phyloP scores from a whole-genome alignment of 163 green algal species.

The Scenedesmus sp. region DNA sequence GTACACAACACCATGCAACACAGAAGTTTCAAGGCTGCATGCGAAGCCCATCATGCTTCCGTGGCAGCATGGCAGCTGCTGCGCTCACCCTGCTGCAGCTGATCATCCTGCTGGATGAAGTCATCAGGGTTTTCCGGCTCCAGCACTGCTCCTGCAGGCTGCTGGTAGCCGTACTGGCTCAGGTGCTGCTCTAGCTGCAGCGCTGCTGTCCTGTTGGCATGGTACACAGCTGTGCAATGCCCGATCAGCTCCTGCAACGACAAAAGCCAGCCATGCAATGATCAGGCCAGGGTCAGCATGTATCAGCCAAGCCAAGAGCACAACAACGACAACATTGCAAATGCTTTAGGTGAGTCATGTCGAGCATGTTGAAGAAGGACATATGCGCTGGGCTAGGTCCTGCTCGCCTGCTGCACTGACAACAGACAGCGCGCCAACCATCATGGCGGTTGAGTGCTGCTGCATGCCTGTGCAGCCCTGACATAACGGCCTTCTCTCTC shows the following conservation, averaged over 20 bases:
- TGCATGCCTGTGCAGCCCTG: neutral
- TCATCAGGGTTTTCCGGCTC: slow-evolving; percentile 54
- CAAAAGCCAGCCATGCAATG: neutral
- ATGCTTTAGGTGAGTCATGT: neutral
- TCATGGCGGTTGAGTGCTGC: neutral
- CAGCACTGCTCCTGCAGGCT: neutral
- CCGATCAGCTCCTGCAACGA: slow-evolving; percentile 66
- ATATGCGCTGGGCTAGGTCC: neutral
- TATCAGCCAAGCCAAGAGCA: neutral
- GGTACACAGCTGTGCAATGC: slow-evolving; percentile 65
- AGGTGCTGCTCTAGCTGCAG: slow-evolving; percentile 59
- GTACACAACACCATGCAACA: neutral
- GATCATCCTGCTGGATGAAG: neutral
- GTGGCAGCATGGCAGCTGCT: neutral
- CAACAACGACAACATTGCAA: neutral
- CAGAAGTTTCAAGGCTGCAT: neutral
- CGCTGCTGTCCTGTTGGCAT: slow-evolving; percentile 55
- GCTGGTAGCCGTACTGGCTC: slow-evolving; percentile 62
- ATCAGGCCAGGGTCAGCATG: neutral
- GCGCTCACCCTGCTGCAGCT: neutral
- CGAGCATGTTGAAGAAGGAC: neutral
- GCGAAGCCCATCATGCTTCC: neutral
- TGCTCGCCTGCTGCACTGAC: neutral
- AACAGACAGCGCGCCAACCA: neutral
- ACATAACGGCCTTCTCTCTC: neutral